Evolutionary conservation across 768 basidiomycete genomes (phyloP).

Genomic region (Naganishia vaughanmartiniae): DNA sequence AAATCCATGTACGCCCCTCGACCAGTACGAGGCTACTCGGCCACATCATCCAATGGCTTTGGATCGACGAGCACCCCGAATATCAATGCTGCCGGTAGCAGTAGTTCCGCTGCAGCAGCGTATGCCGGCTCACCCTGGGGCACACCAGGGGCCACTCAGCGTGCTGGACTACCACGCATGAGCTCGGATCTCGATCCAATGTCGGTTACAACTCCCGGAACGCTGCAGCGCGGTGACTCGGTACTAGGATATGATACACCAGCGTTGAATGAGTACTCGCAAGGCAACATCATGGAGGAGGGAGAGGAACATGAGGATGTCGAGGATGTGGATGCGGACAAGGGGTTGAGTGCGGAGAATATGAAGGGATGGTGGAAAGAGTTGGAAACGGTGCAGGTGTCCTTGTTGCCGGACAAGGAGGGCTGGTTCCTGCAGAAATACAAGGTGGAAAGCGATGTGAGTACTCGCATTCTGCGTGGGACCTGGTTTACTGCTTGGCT

Average conservation of each 20-base stretch:
- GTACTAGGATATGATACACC: slow-evolving; percentile 13
- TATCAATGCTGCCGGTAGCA: background rate
- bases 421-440: slow-evolving; percentile 90
- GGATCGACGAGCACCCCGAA: slow-evolving; percentile 7
- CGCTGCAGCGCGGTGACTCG: slow-evolving; percentile 8
- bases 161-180: slow-evolving; percentile 12
- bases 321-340: slow-evolving; percentile 34
- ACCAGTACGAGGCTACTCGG: slow-evolving; percentile 21
- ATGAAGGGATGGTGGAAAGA: slow-evolving; percentile 82
- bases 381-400: slow-evolving; percentile 69
- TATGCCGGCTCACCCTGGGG: slow-evolving; percentile 18
- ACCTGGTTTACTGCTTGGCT: background rate
- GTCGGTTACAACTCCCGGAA: background rate
- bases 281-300: slow-evolving; percentile 18
- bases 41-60: slow-evolving; percentile 29
- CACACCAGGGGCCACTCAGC: slow-evolving; percentile 6
- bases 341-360: slow-evolving; percentile 46
- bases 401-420: slow-evolving; percentile 73
- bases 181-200: slow-evolving; percentile 8
- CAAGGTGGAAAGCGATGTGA: slow-evolving; percentile 71
- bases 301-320: slow-evolving; percentile 56
- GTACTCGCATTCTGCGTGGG: slow-evolving; percentile 44
- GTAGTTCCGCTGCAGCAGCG: slow-evolving; percentile 6
- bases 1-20: slow-evolving; percentile 17
- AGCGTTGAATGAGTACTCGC: slow-evolving; percentile 9